These are phyloP conservation scores for Cryptosporidium felis DNA, from an alignment of 169 alveolate species.

Conservation along the genomic window DNA sequence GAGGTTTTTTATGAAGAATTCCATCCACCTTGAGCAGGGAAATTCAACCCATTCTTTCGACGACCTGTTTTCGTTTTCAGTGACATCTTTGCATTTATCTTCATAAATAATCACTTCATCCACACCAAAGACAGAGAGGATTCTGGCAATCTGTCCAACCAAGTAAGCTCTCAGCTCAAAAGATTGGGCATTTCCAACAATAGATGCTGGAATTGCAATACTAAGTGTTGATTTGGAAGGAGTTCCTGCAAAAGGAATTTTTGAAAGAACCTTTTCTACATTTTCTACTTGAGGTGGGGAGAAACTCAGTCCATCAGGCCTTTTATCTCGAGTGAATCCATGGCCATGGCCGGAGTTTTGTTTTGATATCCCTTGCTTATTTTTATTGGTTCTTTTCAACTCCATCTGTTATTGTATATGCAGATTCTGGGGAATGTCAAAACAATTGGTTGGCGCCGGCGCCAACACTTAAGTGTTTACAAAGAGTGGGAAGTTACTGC, in stretches of 20 bases:
- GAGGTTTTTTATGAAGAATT: constrained; percentile 90
- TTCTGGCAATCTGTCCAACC: constrained; percentile 91
- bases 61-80: constrained; percentile 16
- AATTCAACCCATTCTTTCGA: constrained; percentile 31
- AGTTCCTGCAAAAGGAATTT: constrained; percentile 78
- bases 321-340: not conserved
- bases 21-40: constrained; percentile 77
- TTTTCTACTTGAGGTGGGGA: not conserved
- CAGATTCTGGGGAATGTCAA: not conserved
- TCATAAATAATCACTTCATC: constrained; percentile 92
- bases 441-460: not conserved
- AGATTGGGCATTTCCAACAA: constrained; percentile 84
- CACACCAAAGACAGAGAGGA: constrained; percentile 88
- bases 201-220: constrained; percentile 86
- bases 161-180: constrained; percentile 87
- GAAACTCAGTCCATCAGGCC: not conserved
- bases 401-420: constrained; percentile 4
- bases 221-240: constrained; percentile 80
- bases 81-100: constrained; percentile 78
- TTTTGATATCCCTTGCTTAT: not conserved
- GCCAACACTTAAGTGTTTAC: not conserved
- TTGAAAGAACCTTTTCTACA: constrained; percentile 16
- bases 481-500: constrained; percentile 28
- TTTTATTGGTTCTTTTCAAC: not conserved
- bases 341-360: not conserved